Conservation (phyloP, 1,284 basidiomycete genomes). For the Chalciporus sp. region DNA sequence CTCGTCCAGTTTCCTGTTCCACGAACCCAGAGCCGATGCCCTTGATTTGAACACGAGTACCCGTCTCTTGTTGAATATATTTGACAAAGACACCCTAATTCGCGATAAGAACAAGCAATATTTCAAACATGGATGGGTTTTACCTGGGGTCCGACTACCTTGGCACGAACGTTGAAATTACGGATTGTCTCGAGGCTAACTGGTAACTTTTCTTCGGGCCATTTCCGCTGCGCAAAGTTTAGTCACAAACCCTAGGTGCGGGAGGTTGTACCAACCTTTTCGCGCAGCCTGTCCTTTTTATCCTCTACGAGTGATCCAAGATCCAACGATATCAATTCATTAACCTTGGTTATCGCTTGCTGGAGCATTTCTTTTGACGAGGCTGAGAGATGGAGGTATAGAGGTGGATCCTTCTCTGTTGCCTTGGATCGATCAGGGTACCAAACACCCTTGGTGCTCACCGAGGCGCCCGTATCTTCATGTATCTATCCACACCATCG, state of each 20-base stretch:
- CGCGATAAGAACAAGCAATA: not conserved
- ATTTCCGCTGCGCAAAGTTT: slow-evolving; percentile 67
- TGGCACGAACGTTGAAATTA: slow-evolving; percentile 97
- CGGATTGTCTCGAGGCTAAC: slow-evolving; percentile 88
- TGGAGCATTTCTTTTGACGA: slow-evolving; percentile 80
- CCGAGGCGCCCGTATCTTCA: slow-evolving; percentile 86
- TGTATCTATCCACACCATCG: slow-evolving; percentile 64
- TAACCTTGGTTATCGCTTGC: slow-evolving; percentile 79
- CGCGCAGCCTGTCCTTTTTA: slow-evolving; percentile 67
- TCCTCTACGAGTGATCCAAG: slow-evolving; percentile 89
- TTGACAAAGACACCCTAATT: slow-evolving; percentile 93
- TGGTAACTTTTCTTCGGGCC: slow-evolving; percentile 92
- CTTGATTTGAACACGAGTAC: slow-evolving; percentile 98
- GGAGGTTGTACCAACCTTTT: slow-evolving; percentile 45
- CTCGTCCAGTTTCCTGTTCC: slow-evolving; percentile 90
- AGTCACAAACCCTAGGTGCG: not conserved
- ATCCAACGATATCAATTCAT: slow-evolving; percentile 85
- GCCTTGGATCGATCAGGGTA: slow-evolving; percentile 90
- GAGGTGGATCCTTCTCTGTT: slow-evolving; percentile 88
- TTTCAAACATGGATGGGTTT: slow-evolving; percentile 28
- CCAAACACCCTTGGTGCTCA: slow-evolving; percentile 93
- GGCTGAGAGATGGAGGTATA: slow-evolving; percentile 94
- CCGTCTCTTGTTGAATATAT: slow-evolving; percentile 96
- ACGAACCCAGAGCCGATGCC: slow-evolving; percentile 94
- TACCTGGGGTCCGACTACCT: slow-evolving; percentile 93